Conservation (phyloP, 306 rosid species). For the Cucurbita ficifolia region DNA sequence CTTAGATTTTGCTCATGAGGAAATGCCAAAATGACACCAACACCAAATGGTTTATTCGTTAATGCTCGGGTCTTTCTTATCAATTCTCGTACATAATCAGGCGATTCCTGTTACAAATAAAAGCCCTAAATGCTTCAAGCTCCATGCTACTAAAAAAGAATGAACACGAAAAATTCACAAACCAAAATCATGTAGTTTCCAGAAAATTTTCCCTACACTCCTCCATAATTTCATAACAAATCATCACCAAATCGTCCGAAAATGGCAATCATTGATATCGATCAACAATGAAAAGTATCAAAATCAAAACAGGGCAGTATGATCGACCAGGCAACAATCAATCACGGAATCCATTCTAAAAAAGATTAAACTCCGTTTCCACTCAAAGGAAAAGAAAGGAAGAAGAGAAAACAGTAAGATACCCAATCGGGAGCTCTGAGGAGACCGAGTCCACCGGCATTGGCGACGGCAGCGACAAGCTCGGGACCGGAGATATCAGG, state of each 20-base stretch:
- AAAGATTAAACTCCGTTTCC: not conserved
- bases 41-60: slow-evolving; percentile 75
- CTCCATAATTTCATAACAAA: not conserved
- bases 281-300: not conserved
- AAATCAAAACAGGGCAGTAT: not conserved
- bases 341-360: not conserved
- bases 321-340: not conserved
- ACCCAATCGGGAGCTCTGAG: slow-evolving; percentile 73
- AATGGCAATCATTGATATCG: not conserved
- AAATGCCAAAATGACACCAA: slow-evolving; percentile 66
- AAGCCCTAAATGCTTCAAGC: slow-evolving; percentile 7
- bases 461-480: slow-evolving; percentile 77
- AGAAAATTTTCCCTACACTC: not conserved
- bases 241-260: not conserved
- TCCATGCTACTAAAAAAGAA: not conserved
- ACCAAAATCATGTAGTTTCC: not conserved
- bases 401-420: not conserved
- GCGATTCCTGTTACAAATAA: slow-evolving; percentile 37
- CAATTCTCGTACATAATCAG: slow-evolving; percentile 47
- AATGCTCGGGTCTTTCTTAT: slow-evolving; percentile 46
- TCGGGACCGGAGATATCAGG: slow-evolving; percentile 66
- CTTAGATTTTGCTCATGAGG: slow-evolving; percentile 58
- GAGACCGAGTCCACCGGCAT: slow-evolving; percentile 58
- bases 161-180: not conserved
- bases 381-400: too few relatives aligned